Evolutionary conservation across 2,329 filamentous ascomycete genomes (phyloP), one percentile per base, ranked within the genome.

Genomic region (Akanthomyces uredinophilus): DNA sequence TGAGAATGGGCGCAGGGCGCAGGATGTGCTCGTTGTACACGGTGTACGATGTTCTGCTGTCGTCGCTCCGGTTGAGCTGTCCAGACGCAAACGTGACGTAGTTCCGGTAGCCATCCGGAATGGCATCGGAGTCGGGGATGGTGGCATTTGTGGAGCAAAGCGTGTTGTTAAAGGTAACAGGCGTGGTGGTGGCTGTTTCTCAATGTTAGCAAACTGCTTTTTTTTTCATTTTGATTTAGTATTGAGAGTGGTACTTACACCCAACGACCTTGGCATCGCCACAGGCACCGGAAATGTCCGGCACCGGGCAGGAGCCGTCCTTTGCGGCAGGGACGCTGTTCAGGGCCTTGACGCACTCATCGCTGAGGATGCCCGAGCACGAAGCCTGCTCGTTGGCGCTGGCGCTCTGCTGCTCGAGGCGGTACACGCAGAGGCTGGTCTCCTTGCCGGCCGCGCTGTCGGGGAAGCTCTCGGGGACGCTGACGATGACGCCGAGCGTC

Each of bases 401-500:
- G 16, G 39, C 61, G 20, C 39, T 44, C 20, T 52, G 53, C 41
- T 57, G 53, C 22, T 22, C 37, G n/a, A 62, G 53, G 39, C 61
- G 61, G 54, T 62, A 62, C 18, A 57, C 47, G 54, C 61, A 62
- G 4, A 62, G 16, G 27, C 29, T 39, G 2, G 61, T 62, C 18
- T 47, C 24, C 14, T 16, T 29, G 47, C 53, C 61, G 4, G 39
- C 53, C 1, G 16, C 39, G 54, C 53, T 62, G 39, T 20, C 16
- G 46, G 54, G 53, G 13, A 62, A 14, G 41, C 24, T 24, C 35
- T 51, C 61, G 24, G 61, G 61, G 18, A 58, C 61, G 61, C 61
- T 62, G 61, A 62, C 39, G 4, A 62, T 18, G 47, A 62, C 47
- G 37, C 37, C 16, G 47, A 62, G 53, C 22, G 61, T 22, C 61